Percentiles rank a stretch among this genome's conserved stretches.
phyloP scores from a whole-genome alignment of 2,329 filamentous ascomycete genomes.

The Colletotrichum coccodes region DNA sequence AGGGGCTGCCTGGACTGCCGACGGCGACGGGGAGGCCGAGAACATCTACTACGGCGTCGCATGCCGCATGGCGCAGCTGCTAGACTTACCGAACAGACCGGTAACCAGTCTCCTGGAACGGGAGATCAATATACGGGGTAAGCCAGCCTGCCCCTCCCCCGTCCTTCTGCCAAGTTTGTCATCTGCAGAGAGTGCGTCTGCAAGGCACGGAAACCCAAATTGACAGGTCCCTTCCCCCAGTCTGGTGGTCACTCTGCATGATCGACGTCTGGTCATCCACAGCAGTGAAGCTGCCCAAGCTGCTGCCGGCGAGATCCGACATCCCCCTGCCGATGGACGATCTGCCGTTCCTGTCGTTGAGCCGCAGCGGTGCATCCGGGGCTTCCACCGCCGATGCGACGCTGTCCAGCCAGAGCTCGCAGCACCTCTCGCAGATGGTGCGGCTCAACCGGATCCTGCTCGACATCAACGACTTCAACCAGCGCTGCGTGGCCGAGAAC shows the following conservation, averaged over 20 bases:
- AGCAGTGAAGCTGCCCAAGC: slow-evolving; percentile 37
- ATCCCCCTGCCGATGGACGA: slow-evolving; percentile 50
- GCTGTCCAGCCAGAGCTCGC: slow-evolving; percentile 33
- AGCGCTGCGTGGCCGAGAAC: slow-evolving; percentile 40
- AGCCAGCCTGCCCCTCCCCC: slow-evolving; percentile 3
- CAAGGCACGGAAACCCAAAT: slow-evolving; percentile 21
- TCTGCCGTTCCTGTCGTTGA: slow-evolving; percentile 41
- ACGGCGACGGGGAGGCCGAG: slow-evolving; percentile 48
- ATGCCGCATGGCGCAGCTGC: slow-evolving; percentile 45
- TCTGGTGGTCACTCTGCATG: slow-evolving; percentile 38
- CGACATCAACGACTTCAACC: slow-evolving; percentile 52
- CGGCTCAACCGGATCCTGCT: slow-evolving; percentile 45
- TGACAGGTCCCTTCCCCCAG: slow-evolving; percentile 24
- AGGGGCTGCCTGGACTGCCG: slow-evolving; percentile 44
- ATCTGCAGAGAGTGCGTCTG: slow-evolving; percentile 13
- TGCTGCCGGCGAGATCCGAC: slow-evolving; percentile 34
- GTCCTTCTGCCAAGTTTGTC: neutral
- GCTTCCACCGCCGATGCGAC: neutral
- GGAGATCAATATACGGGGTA: slow-evolving; percentile 46
- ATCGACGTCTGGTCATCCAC: slow-evolving; percentile 37
- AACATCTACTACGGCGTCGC: slow-evolving; percentile 50
- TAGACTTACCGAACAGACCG: slow-evolving; percentile 46
- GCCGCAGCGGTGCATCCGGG: neutral
- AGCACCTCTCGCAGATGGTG: slow-evolving; percentile 43
- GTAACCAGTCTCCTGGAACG: slow-evolving; percentile 40